phyloP scores from a whole-genome alignment of 345 rosid species.

The Gossypium thurberi region DNA sequence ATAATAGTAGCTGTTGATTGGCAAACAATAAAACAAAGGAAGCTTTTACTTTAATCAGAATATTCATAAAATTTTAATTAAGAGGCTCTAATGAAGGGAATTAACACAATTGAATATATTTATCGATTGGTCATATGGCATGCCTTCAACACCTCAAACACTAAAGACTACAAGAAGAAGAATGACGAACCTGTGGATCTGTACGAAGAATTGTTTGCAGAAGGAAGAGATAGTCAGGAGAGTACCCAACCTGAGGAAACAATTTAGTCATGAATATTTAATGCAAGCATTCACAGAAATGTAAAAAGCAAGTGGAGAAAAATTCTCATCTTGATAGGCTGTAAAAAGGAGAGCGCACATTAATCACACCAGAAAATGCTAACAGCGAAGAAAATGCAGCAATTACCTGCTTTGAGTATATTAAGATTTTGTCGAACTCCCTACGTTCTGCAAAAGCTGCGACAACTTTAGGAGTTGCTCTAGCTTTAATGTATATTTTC shows the following conservation, averaged over 20 bases:
- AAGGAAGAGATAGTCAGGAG: slow-evolving; percentile 96
- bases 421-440: slow-evolving; percentile 93
- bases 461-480: slow-evolving; percentile 37
- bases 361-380: neutral
- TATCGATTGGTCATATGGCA: neutral
- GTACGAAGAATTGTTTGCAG: slow-evolving; percentile 97
- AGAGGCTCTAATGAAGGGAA: neutral
- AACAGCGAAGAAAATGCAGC: neutral
- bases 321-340: neutral
- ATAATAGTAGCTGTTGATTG: neutral
- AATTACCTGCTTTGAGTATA: slow-evolving; percentile 87
- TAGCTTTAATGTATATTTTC: neutral
- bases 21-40: neutral
- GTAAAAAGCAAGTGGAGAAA: slow-evolving; percentile 4
- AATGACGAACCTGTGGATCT: slow-evolving; percentile 80
- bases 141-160: slow-evolving; percentile 14
- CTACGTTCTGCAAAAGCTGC: slow-evolving; percentile 98
- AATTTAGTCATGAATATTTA: slow-evolving; percentile 8
- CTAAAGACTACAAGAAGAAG: neutral
- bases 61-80: neutral
- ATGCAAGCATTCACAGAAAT: slow-evolving; percentile 2
- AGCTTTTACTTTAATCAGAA: neutral
- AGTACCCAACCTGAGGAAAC: slow-evolving; percentile 74
- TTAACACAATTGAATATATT: neutral
- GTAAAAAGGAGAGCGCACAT: neutral